Evolutionary conservation across 2,329 filamentous ascomycete genomes (phyloP).

Genomic region (Exutisphaerella laricina): DNA sequence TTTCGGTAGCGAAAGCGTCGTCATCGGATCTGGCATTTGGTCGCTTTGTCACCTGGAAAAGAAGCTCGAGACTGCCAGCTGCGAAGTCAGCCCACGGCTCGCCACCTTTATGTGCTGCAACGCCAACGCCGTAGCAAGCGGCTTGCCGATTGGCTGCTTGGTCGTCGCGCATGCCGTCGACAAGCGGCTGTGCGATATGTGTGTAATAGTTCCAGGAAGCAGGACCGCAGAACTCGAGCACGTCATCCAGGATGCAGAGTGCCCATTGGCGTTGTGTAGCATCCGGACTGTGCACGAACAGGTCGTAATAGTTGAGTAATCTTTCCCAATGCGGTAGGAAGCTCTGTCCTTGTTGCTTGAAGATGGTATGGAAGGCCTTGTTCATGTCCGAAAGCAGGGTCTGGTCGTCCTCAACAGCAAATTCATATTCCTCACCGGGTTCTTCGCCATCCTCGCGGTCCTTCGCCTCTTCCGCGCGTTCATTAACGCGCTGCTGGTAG

Average conservation of each 20-base stretch:
- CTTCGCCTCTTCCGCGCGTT: conserved; percentile 75
- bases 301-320: conserved; percentile 76
- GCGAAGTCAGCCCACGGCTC: conserved; percentile 82
- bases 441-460: conserved; percentile 71
- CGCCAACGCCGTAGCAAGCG: conserved; percentile 90
- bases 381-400: conserved; percentile 98
- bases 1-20: conserved; percentile 95
- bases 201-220: conserved; percentile 82
- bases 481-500: conserved; percentile 80
- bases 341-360: conserved; percentile 83
- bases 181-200: conserved; percentile 79
- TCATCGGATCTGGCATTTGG: conserved; percentile 82
- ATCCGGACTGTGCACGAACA: conserved; percentile 74
- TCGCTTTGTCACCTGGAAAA: conserved; percentile 80
- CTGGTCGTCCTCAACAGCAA: conserved; percentile 95
- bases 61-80: conserved; percentile 67
- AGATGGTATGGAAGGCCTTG: conserved; percentile 98
- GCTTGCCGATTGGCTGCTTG: conserved; percentile 92
- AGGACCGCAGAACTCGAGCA: conserved; percentile 90
- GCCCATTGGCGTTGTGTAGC: conserved; percentile 96
- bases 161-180: conserved; percentile 77
- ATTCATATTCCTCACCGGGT: conserved; percentile 75
- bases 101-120: conserved; percentile 89
- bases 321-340: conserved; percentile 88
- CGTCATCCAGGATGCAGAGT: conserved; percentile 98